These are phyloP conservation scores for Neonectria punicea DNA, from an alignment of 2,329 filamentous ascomycete genomes.

Conservation along the genomic window DNA sequence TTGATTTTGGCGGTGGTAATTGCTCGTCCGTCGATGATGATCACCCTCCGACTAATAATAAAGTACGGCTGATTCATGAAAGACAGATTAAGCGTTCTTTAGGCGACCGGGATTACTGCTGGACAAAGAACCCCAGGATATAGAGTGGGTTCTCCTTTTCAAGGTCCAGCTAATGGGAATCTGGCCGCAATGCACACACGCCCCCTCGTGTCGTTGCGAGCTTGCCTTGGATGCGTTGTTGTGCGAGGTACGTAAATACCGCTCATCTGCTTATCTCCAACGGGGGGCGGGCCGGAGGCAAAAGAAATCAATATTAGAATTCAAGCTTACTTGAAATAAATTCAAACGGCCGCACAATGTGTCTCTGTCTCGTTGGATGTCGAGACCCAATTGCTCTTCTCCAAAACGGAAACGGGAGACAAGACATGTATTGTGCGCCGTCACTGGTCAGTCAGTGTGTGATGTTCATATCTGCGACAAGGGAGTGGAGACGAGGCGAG, in stretches of 20 bases:
- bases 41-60: background rate
- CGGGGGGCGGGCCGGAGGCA: conserved; percentile 31
- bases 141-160: conserved; percentile 8
- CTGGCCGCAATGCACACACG: background rate
- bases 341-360: conserved; percentile 42
- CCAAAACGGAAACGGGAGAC: background rate
- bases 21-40: conserved; percentile 14
- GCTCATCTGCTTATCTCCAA: conserved; percentile 30
- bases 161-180: conserved; percentile 7
- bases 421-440: conserved; percentile 1
- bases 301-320: conserved; percentile 35
- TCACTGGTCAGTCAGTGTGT: conserved; percentile 6
- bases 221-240: conserved; percentile 18
- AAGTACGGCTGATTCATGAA: background rate
- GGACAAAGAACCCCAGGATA: background rate
- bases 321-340: conserved; percentile 45
- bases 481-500: conserved; percentile 8
- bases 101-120: conserved; percentile 9
- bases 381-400: conserved; percentile 14
- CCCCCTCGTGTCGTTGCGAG: background rate
- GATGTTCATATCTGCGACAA: conserved; percentile 15
- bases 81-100: background rate
- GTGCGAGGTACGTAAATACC: conserved; percentile 26
- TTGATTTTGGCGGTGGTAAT: conserved; percentile 3
- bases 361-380: conserved; percentile 30